Conservation (phyloP, 306 rosid genomes). For the Pyrus pyrifolia region DNA sequence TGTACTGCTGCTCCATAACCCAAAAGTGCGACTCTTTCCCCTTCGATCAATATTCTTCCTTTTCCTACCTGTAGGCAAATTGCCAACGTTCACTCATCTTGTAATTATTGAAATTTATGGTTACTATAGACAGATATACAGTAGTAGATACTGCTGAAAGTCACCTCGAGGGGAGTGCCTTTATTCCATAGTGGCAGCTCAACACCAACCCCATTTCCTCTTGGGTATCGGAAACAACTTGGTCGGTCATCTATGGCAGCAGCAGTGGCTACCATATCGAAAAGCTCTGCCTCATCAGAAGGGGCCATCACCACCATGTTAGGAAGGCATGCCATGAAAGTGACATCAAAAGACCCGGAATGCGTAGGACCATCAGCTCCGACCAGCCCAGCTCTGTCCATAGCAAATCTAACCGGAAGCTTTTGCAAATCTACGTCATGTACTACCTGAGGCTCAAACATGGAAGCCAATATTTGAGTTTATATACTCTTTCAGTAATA, state of each 20-base stretch:
- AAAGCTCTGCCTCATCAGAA: slow-evolving; percentile 88
- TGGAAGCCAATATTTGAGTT: neutral
- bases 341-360: slow-evolving; percentile 79
- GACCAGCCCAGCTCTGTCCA: slow-evolving; percentile 97
- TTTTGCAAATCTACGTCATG: slow-evolving; percentile 98
- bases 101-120: neutral
- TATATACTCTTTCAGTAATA: neutral
- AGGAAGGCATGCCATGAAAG: slow-evolving; percentile 97
- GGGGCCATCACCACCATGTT: slow-evolving; percentile 99
- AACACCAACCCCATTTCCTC: slow-evolving; percentile 89
- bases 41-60: slow-evolving; percentile 73
- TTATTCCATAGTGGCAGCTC: slow-evolving; percentile 66
- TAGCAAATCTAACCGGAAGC: slow-evolving; percentile 88
- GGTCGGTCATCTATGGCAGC: slow-evolving; percentile 88
- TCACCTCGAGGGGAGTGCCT: slow-evolving; percentile 70
- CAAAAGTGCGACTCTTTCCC: slow-evolving; percentile 82
- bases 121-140: neutral
- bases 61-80: slow-evolving; percentile 52
- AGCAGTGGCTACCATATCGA: slow-evolving; percentile 96
- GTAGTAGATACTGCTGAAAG: neutral
- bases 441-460: slow-evolving; percentile 59
- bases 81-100: slow-evolving; percentile 1
- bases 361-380: slow-evolving; percentile 99
- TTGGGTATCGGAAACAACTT: slow-evolving; percentile 89
- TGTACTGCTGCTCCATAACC: slow-evolving; percentile 81